These are phyloP conservation scores for Pseudozyma hubeiensis DNA, from an alignment of 1,284 basidiomycete species.

Conservation along the genomic window DNA sequence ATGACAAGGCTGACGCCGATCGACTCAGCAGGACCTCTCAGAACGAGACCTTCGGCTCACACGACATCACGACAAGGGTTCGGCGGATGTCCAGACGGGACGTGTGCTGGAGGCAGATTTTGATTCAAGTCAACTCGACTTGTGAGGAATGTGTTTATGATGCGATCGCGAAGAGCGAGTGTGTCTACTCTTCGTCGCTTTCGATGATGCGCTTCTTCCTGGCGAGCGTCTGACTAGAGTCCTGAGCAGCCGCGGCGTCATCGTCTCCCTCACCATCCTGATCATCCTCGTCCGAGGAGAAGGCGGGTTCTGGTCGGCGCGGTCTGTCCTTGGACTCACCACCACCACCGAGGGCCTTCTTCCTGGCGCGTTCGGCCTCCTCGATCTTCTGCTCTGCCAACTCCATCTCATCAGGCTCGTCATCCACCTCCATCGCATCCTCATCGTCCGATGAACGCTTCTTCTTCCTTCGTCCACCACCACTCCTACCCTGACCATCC, in stretches of 20 bases:
- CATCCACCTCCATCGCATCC: constrained; percentile 62
- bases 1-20: too few species aligned
- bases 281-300: constrained; percentile 49
- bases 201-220: constrained; percentile 57
- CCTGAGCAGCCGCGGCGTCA: constrained; percentile 10
- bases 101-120: too few species aligned
- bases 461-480: constrained; percentile 27
- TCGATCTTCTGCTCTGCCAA: constrained; percentile 53
- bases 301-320: constrained; percentile 38
- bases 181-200: constrained; percentile 42
- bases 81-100: too few species aligned
- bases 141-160: background rate
- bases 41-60: too few species aligned
- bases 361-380: constrained; percentile 43
- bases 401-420: constrained; percentile 63
- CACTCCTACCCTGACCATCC: constrained; percentile 12
- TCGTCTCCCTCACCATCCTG: constrained; percentile 36
- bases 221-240: constrained; percentile 24
- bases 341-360: constrained; percentile 26
- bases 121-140: background rate
- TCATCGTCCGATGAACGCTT: constrained; percentile 40
- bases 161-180: background rate
- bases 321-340: constrained; percentile 21
- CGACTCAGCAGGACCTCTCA: too few species aligned
- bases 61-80: too few species aligned